phyloP scores from a whole-genome alignment of 371 early-diverging fungal genomes.

The Fennellomyces sp. region DNA sequence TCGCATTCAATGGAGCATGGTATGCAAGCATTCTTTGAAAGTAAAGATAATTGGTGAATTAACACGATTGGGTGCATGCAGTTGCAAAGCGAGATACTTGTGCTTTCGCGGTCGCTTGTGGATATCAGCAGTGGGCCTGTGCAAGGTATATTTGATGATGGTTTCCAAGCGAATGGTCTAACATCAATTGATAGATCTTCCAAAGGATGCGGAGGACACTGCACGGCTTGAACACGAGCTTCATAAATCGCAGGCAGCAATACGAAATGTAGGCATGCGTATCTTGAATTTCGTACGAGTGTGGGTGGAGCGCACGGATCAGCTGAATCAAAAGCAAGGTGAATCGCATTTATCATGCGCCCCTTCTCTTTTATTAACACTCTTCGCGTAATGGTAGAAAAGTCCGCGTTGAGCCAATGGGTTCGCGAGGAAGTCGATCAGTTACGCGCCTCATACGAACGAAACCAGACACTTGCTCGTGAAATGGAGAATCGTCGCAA shows the following conservation, averaged over 20 bases:
- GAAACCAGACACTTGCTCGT: constrained; percentile 16
- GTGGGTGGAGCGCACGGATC: constrained; percentile 6
- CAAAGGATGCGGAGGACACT: background rate
- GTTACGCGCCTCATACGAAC: constrained; percentile 21
- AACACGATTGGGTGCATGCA: no score
- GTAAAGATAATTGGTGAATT: background rate
- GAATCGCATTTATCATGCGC: background rate
- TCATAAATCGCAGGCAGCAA: background rate
- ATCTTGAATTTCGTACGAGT: constrained; percentile 1
- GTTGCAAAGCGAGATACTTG: constrained; percentile 1
- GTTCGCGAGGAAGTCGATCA: constrained; percentile 31
- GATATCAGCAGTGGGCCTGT: background rate
- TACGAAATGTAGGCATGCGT: background rate
- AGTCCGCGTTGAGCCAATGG: constrained; percentile 20
- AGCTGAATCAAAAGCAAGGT: constrained; percentile 7
- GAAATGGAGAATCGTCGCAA: constrained; percentile 24
- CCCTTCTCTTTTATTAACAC: background rate
- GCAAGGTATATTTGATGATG: background rate
- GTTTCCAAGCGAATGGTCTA: background rate
- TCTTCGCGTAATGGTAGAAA: no score
- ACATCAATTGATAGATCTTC: background rate
- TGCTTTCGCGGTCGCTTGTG: background rate
- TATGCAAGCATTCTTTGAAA: background rate
- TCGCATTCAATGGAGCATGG: constrained; percentile 20
- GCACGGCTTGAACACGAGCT: background rate